phyloP scores from a whole-genome alignment of 2,329 filamentous ascomycete genomes.

The Fusarium guadeloupense region DNA sequence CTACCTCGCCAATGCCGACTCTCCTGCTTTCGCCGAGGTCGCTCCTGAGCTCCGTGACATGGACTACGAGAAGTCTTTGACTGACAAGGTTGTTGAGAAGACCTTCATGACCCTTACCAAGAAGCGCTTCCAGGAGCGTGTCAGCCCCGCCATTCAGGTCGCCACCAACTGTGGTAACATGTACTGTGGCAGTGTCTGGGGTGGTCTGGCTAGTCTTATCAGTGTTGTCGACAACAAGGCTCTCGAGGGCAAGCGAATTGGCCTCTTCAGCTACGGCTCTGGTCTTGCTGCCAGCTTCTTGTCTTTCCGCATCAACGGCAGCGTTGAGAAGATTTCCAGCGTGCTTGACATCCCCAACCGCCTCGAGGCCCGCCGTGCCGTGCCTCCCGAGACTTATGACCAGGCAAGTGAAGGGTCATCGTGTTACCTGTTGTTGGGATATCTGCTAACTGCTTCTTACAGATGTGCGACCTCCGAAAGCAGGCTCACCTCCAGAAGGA shows the following conservation, averaged over 20 bases:
- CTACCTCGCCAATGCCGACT: slow-evolving; percentile 75
- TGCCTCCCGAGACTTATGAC: slow-evolving; percentile 78
- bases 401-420: slow-evolving; percentile 60
- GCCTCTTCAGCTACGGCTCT: slow-evolving; percentile 82
- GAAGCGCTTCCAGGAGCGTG: slow-evolving; percentile 83
- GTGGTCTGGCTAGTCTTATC: slow-evolving; percentile 77
- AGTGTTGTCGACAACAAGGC: slow-evolving; percentile 68
- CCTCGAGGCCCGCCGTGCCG: slow-evolving; percentile 70
- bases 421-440: not conserved
- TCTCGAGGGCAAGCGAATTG: slow-evolving; percentile 77
- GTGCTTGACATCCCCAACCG: slow-evolving; percentile 75
- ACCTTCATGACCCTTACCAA: slow-evolving; percentile 85
- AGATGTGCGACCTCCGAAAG: slow-evolving; percentile 85
- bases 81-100: slow-evolving; percentile 86
- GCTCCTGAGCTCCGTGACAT: slow-evolving; percentile 79
- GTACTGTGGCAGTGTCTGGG: slow-evolving; percentile 78
- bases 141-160: slow-evolving; percentile 76
- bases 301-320: slow-evolving; percentile 77
- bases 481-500: slow-evolving; percentile 84
- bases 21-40: slow-evolving; percentile 76
- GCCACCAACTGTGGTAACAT: slow-evolving; percentile 79
- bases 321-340: slow-evolving; percentile 73
- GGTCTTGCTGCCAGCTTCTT: slow-evolving; percentile 77
- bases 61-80: slow-evolving; percentile 80
- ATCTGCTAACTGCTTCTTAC: slow-evolving; percentile 35